Conservation (phyloP, 805 yeast species). For the Pichia sporocuriosa region DNA sequence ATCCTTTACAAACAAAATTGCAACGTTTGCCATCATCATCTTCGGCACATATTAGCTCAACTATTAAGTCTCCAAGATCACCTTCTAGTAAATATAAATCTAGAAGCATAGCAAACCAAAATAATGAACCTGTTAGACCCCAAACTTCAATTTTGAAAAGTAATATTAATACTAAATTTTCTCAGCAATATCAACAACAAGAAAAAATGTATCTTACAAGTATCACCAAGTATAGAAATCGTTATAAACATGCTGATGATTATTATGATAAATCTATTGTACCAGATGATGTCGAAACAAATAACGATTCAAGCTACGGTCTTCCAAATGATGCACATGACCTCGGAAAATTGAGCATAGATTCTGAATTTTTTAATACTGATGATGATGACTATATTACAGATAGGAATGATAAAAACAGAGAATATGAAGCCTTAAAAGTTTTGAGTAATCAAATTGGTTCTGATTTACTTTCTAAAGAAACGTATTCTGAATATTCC, state of each 20-base stretch:
- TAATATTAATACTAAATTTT: slow-evolving; percentile 28
- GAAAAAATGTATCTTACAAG: slow-evolving; percentile 45
- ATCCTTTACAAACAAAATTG: slow-evolving; percentile 6
- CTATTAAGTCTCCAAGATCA: slow-evolving; percentile 9
- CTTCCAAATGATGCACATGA: slow-evolving; percentile 23
- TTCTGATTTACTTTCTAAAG: slow-evolving; percentile 18
- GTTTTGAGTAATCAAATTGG: slow-evolving; percentile 30
- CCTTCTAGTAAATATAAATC: slow-evolving; percentile 6
- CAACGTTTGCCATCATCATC: slow-evolving; percentile 4
- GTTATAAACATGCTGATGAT: slow-evolving; percentile 37
- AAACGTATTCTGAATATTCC: slow-evolving; percentile 30
- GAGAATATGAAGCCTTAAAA: slow-evolving; percentile 26
- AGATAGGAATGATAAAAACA: slow-evolving; percentile 14
- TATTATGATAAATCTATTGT: slow-evolving; percentile 46
- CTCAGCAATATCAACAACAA: slow-evolving; percentile 43
- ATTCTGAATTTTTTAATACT: slow-evolving; percentile 10
- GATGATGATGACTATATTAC: slow-evolving; percentile 8
- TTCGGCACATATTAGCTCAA: background rate
- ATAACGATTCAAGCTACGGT: slow-evolving; percentile 19
- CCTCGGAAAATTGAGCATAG: slow-evolving; percentile 1
- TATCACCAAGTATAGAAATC: slow-evolving; percentile 31
- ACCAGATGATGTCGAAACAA: slow-evolving; percentile 29
- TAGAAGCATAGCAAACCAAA: slow-evolving; percentile 6
- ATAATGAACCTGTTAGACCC: slow-evolving; percentile 18
- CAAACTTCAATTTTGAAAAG: slow-evolving; percentile 27